phyloP scores from a whole-genome alignment of 1,284 basidiomycete genomes.

The Cutaneotrichosporon spelunceum region DNA sequence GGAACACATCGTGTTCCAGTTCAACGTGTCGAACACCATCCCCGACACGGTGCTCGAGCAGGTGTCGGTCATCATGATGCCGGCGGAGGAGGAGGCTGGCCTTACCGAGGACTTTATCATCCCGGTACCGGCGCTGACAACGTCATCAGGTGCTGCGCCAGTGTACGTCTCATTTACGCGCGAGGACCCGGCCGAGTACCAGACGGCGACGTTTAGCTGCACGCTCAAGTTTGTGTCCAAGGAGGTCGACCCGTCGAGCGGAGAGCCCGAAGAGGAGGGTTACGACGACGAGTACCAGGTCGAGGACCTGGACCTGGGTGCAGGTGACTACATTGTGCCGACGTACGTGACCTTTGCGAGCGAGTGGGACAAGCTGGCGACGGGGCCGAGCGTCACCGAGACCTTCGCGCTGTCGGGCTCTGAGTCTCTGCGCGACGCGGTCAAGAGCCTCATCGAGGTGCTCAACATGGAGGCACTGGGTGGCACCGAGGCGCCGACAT shows the following conservation, averaged over 20 bases:
- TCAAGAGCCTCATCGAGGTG: slow-evolving; percentile 55
- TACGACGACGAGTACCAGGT: slow-evolving; percentile 99
- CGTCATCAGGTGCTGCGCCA: slow-evolving; percentile 69
- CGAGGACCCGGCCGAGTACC: slow-evolving; percentile 70
- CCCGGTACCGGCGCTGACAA: slow-evolving; percentile 67
- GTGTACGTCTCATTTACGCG: slow-evolving; percentile 95
- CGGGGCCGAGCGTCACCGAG: slow-evolving; percentile 74
- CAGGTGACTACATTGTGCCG: slow-evolving; percentile 87
- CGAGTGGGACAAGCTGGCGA: slow-evolving; percentile 90
- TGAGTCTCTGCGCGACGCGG: slow-evolving; percentile 65
- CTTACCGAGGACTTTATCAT: slow-evolving; percentile 95
- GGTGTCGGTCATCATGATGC: slow-evolving; percentile 89
- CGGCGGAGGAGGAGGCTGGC: slow-evolving; percentile 64
- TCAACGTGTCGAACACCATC: slow-evolving; percentile 97
- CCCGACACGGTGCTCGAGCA: slow-evolving; percentile 96
- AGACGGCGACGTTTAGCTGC: slow-evolving; percentile 81
- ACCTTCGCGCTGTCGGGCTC: slow-evolving; percentile 91
- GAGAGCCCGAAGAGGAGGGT: slow-evolving; percentile 94
- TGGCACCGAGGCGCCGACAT: slow-evolving; percentile 75
- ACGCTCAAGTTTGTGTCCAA: slow-evolving; percentile 96
- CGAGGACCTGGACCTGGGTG: slow-evolving; percentile 90
- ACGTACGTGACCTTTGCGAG: slow-evolving; percentile 84
- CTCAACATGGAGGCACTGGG: slow-evolving; percentile 96
- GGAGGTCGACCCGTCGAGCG: slow-evolving; percentile 94
- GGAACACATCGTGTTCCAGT: slow-evolving; percentile 97